phyloP scores from a whole-genome alignment of 2,329 filamentous ascomycete species.

The Cephalotrichum gorgonifer region DNA sequence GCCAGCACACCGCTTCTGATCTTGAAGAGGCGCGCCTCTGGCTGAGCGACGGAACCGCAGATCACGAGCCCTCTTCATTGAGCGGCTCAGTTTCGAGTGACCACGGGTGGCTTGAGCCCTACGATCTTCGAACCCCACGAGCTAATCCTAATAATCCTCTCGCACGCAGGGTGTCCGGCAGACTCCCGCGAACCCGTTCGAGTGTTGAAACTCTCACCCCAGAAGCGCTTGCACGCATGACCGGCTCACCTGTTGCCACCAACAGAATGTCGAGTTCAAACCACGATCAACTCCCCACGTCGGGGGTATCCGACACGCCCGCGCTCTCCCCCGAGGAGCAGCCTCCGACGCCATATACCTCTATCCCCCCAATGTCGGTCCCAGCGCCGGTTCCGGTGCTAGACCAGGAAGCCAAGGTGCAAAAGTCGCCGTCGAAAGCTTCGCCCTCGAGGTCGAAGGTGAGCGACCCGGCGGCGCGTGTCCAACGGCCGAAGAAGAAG shows the following conservation, averaged over 20 bases:
- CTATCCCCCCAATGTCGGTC: background rate
- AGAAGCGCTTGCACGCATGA: constrained; percentile 9
- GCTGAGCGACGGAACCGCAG: constrained; percentile 58
- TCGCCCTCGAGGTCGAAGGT: constrained; percentile 22
- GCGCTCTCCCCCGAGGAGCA: background rate
- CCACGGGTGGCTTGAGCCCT: constrained; percentile 36
- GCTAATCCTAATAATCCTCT: constrained; percentile 16
- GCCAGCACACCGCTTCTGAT: constrained; percentile 67
- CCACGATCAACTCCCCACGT: constrained; percentile 7
- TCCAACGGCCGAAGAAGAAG: constrained; percentile 58
- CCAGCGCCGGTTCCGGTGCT: constrained; percentile 6
- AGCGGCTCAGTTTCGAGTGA: constrained; percentile 52
- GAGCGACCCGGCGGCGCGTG: constrained; percentile 28
- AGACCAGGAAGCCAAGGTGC: constrained; percentile 13
- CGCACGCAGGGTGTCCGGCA: constrained; percentile 9
- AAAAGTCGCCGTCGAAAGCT: constrained; percentile 23
- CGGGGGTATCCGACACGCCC: background rate
- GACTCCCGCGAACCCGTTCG: constrained; percentile 35
- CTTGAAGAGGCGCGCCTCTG: constrained; percentile 66
- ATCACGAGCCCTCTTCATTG: constrained; percentile 67
- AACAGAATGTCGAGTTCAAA: constrained; percentile 2
- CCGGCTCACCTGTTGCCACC: constrained; percentile 1
- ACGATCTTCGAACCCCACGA: constrained; percentile 35
- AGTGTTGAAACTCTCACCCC: constrained; percentile 46
- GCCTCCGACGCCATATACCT: background rate